Evolutionary conservation across 176 grass and related monocot genomes (phyloP).

Genomic region (Elaeis guineensis): DNA sequence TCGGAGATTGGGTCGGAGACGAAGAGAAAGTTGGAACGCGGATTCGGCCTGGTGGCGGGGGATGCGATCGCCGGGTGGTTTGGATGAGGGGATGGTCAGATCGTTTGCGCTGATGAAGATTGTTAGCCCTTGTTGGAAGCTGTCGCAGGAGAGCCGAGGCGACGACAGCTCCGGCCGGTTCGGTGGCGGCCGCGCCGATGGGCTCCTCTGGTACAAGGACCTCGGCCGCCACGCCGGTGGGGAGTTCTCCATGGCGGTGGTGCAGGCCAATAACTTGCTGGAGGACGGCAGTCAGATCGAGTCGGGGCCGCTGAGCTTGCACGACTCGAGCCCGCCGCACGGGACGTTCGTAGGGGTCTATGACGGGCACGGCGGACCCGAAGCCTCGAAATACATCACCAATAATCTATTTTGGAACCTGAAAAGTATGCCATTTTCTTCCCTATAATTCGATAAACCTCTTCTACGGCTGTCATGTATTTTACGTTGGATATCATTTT

Average conservation of each 20-base stretch:
- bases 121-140: conserved; percentile 44
- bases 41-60: too few relatives aligned
- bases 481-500: too few relatives aligned
- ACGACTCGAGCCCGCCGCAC: conserved; percentile 26
- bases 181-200: conserved; percentile 47
- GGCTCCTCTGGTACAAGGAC: conserved; percentile 88
- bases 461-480: neutral
- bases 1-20: neutral
- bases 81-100: conserved; percentile 2
- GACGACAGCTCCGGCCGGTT: neutral
- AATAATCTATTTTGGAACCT: conserved; percentile 37
- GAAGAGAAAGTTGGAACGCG: too few relatives aligned
- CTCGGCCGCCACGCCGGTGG: conserved; percentile 44
- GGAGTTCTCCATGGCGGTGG: conserved; percentile 88
- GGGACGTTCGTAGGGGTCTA: conserved; percentile 73
- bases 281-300: conserved; percentile 89
- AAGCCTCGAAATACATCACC: conserved; percentile 65
- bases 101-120: conserved; percentile 27
- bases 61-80: neutral
- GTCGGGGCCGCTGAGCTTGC: conserved; percentile 49
- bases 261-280: conserved; percentile 80
- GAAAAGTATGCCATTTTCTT: neutral
- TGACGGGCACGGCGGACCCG: conserved; percentile 79
- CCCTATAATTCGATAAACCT: conserved; percentile 2
- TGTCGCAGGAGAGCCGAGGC: conserved; percentile 5